Base-by-base conservation (phyloP, 306 rosid species). In the Quercus rubra region DNA sequence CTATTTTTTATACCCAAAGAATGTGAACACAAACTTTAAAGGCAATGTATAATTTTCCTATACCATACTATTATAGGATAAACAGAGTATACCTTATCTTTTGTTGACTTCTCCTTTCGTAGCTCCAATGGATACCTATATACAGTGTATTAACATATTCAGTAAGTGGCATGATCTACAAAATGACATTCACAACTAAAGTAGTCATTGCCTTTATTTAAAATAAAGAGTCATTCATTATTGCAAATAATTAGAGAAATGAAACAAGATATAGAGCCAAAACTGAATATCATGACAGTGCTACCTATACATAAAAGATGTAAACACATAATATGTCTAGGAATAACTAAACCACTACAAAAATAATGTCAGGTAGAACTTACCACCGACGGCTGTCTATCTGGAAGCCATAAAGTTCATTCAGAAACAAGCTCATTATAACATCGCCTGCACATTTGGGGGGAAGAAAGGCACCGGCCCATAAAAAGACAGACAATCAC, bases 331-430 rank as follows among this genome's bases (percentile, higher is more conserved):
- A 62, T 28, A 51, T 54, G 28, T 30, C 59, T 55, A 27, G 52
- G 10, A 76, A 76, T 58, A 67, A n/a, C 69, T 71, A 31, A 17
- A 33, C 7, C 61, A 11, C 4, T 4, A 14, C 11, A 6, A 11
- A 74, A 74, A 51, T 28, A 27, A 67, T 20, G 17, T 58, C 43
- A 70, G 76, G 17, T 58, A 56, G 41, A 66, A 80, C 91, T 85
- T 80, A 94, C 99, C 99, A 95, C 80, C 97, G 97, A 75, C 77
- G 85, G 82, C 67, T 90, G 82, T 95, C 99, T 73, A 95, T 82
- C 84, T 95, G 98, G 83, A 90, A 95, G 64, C 98, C 99, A 75
- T 95, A 95, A 79, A 95, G 93, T 87, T 95, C 98, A 69, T 93
- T 87, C 91, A 91, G 83, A 88, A 95, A 95, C 85, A 95, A 89